Base-by-base conservation (phyloP, 192 early-diverging fungal genomes). In the Chytriomyces confervae region DNA sequence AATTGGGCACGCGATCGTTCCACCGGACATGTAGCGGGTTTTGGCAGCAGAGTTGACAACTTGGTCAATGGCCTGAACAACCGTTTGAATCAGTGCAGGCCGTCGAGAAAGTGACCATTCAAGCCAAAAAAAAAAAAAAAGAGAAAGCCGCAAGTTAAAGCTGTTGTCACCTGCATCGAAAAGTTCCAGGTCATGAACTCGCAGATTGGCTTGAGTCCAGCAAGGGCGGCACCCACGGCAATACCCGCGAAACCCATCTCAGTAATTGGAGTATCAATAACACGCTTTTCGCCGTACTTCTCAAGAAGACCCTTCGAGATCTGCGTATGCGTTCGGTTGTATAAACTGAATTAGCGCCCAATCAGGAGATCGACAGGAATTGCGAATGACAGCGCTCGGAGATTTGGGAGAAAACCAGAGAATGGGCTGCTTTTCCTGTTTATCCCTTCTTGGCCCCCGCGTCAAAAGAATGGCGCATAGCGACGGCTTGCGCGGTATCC, bases 101-200 rank as follows among this genome's bases (percentile, higher is more conserved):
- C 69, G 23, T 5, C 20, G 16, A 45, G 62, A 16, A 16, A n/a
- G 53, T 0, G 1, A 57, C 53, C 16, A 5, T 13, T 57, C 53
- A 70, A 46, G 53, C 24, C 24, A 27, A 27, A n/a, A 29, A 65
- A 24, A 29, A 29, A 65, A 24, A 46, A 48, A 72, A 46, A 62
- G 23, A 62, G 50, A 50, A 5, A 20, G 62, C 9, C 44, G 47
- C 4, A 45, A 48, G 13, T 46, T 23, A 24, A 66, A 13, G 0
- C 49, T 36, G 23, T 13, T 63, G 20, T 77, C 84, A 95, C 94
- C 91, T 99, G 97, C 95, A 99, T 96, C 46, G 96, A 94, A 90
- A 99, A 99, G 93, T 99, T 99, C 84, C 95, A 98, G 74, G 97
- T 99, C 97, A 99, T 99, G 86, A 99, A 99, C 88, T 99, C 96